phyloP scores from a whole-genome alignment of 2,329 filamentous ascomycete genomes.

The Arthrobotrys sinensis region DNA sequence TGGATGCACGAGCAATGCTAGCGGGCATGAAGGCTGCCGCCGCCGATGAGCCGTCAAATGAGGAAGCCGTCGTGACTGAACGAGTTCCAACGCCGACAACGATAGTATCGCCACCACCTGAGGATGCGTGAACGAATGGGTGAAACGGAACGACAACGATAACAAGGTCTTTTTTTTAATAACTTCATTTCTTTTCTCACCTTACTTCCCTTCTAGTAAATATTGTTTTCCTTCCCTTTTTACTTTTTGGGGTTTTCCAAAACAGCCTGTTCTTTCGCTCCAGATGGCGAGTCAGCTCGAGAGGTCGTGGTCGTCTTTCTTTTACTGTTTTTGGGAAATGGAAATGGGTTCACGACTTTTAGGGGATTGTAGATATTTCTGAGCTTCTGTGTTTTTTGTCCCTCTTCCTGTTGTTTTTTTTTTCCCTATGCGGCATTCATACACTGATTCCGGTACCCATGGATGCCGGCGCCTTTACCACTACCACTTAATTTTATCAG shows the following conservation, averaged over 20 bases:
- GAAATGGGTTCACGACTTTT: conserved; percentile 53
- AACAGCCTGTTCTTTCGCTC: conserved; percentile 48
- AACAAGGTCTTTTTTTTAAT: conserved; percentile 48
- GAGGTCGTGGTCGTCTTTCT: conserved; percentile 25
- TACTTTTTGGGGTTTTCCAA: conserved; percentile 6
- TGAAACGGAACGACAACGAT: conserved; percentile 25
- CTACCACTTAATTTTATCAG: conserved; percentile 6
- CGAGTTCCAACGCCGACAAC: conserved; percentile 59
- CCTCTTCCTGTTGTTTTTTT: conserved; percentile 6
- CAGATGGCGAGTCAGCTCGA: conserved; percentile 13
- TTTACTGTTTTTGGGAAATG: conserved; percentile 17
- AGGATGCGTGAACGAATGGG: conserved; percentile 42
- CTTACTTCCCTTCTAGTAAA: conserved; percentile 62
- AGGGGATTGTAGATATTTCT: conserved; percentile 60
- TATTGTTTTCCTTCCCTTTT: conserved; percentile 59
- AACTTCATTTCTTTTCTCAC: conserved; percentile 61
- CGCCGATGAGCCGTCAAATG: conserved; percentile 60
- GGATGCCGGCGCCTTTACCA: background rate
- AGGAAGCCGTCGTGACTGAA: conserved; percentile 44
- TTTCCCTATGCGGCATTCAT: conserved; percentile 3
- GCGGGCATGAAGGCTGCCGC: conserved; percentile 50
- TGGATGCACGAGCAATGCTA: conserved; percentile 57
- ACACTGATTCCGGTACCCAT: background rate
- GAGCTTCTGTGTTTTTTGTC: conserved; percentile 18
- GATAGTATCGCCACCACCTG: conserved; percentile 60